Evolutionary conservation across 305 asterid species (phyloP).

Genomic region (Solanum hybrid): DNA sequence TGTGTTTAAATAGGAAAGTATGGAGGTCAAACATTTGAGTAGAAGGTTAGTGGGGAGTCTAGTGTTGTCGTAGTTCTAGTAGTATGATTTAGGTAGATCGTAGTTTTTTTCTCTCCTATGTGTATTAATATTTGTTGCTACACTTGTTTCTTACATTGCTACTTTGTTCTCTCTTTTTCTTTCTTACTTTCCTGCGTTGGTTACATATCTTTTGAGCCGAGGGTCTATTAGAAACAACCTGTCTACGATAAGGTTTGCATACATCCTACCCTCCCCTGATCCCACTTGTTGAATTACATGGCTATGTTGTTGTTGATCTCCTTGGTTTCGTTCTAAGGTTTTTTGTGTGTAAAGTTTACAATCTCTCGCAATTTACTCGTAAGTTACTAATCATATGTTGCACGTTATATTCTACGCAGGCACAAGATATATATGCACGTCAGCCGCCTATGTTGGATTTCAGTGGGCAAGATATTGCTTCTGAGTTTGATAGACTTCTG

Average conservation of each 20-base stretch:
- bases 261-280: not conserved
- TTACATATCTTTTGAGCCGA: not conserved
- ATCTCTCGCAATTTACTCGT: not conserved
- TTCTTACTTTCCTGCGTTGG: not conserved
- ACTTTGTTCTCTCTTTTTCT: not conserved
- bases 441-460: not conserved
- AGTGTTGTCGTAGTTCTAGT: not conserved
- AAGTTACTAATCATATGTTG: not conserved
- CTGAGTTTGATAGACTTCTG: not conserved
- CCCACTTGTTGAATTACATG: not conserved
- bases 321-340: not conserved
- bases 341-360: not conserved
- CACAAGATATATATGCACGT: not conserved
- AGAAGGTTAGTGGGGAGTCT: not conserved
- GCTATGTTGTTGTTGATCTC: not conserved
- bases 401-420: not conserved
- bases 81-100: not conserved
- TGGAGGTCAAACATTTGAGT: not conserved
- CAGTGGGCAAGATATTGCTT: not conserved
- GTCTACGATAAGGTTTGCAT: not conserved
- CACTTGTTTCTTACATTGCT: not conserved
- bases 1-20: not conserved
- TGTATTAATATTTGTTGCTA: not conserved
- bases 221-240: not conserved
- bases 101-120: not conserved